Conservation (phyloP, 2,329 filamentous ascomycete genomes). For the Metarhizium sp. region DNA sequence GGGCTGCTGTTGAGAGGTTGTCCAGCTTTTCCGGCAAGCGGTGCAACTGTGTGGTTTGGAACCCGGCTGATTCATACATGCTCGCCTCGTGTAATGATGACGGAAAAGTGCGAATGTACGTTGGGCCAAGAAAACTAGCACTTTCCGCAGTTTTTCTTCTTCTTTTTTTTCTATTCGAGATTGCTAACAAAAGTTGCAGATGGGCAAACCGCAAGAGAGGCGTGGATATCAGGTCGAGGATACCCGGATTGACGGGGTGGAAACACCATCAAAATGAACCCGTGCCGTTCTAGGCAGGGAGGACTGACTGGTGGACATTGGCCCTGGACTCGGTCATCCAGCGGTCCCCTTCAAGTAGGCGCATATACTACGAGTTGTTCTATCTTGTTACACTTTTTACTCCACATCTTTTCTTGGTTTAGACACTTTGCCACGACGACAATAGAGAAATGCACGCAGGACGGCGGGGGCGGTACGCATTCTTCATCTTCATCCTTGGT, state of each 20-base stretch:
- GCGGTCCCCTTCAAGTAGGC: not conserved
- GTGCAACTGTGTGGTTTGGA: conserved; percentile 86
- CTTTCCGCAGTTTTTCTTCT: not conserved
- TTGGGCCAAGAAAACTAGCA: conserved; percentile 8
- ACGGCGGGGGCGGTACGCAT: not conserved
- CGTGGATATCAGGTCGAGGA: not conserved
- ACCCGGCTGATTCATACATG: conserved; percentile 70
- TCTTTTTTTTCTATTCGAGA: not conserved
- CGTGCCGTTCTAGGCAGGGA: not conserved
- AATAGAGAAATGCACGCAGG: not conserved
- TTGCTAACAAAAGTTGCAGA: not conserved
- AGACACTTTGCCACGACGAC: not conserved
- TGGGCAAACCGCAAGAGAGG: not conserved
- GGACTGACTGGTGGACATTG: not conserved
- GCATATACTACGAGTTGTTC: not conserved
- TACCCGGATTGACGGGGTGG: not conserved
- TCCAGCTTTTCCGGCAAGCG: conserved; percentile 60
- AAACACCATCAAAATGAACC: not conserved
- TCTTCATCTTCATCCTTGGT: not conserved
- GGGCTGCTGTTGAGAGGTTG: conserved; percentile 64
- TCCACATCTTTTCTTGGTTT: not conserved
- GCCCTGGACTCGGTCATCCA: not conserved
- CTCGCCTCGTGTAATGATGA: conserved; percentile 92
- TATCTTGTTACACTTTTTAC: not conserved
- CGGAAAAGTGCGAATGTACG: conserved; percentile 74